Percentiles rank a stretch among this genome's conserved stretches.
Evolutionary conservation across 2,329 filamentous ascomycete genomes (phyloP).

Genomic region (Aspergillus nomiae): DNA sequence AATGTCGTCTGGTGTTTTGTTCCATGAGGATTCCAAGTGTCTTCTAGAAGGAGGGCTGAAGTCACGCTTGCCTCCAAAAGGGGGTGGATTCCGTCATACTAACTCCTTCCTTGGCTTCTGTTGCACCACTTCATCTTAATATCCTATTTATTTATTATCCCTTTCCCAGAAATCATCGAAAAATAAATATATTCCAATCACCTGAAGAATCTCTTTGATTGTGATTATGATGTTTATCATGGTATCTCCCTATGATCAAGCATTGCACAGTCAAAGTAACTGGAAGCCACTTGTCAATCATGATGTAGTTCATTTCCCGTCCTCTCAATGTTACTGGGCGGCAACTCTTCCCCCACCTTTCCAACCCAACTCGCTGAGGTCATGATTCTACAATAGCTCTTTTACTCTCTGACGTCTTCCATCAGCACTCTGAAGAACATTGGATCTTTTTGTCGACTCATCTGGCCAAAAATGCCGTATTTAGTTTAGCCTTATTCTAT

Average conservation of each 20-base stretch:
- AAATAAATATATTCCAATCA: background rate
- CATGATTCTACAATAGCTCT: constrained; percentile 1
- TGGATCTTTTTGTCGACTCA: background rate
- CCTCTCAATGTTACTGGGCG: background rate
- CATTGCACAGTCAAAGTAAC: background rate
- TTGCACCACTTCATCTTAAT: constrained; percentile 14
- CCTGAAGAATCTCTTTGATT: background rate
- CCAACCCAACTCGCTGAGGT: background rate
- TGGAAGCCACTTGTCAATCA: background rate
- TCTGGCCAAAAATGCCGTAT: background rate
- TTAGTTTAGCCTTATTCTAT: background rate
- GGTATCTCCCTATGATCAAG: background rate
- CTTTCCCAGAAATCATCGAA: background rate
- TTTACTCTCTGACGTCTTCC: background rate
- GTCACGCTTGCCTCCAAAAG: constrained; percentile 1
- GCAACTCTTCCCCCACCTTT: background rate
- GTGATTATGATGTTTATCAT: background rate
- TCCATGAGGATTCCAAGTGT: constrained; percentile 32
- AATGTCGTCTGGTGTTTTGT: background rate
- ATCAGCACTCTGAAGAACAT: background rate
- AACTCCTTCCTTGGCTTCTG: constrained; percentile 3
- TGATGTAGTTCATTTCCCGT: background rate
- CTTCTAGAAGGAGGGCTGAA: constrained; percentile 34
- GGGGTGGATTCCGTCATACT: constrained; percentile 3
- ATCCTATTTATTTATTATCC: background rate